Evolutionary conservation across 2,329 filamentous ascomycete genomes (phyloP), one percentile per base, ranked within the genome.

Genomic region (Colletotrichum cordylinicola): DNA sequence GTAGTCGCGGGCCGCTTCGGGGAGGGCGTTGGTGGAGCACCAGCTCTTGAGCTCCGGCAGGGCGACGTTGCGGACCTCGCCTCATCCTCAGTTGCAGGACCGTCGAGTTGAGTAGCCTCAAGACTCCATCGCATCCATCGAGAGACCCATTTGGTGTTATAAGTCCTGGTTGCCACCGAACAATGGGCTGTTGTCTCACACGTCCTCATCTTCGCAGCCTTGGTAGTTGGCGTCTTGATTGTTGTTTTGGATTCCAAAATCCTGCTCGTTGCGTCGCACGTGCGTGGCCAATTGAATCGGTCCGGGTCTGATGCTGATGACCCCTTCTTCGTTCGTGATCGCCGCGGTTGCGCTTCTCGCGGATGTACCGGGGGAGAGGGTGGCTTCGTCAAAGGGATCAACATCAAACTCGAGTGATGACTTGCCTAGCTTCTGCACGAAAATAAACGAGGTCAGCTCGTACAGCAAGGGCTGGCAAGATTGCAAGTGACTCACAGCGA

Each of bases 1-100:
- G 79, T 95, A 96, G 2, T 83, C 83, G 1, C 86, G 78, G 65
- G 89, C 82, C 9, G 94, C 86, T 81, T 96, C 95, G 0, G 94
- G 94, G 0, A 97, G 89, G 0, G 90, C 90, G 82, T 96, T 91
- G 24, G 94, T 80, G 72, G 91, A 92, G 80, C 92, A 92, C 95
- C 95, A 96, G 2, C 89, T 83, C 18, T 87, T 85, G 4, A 96
- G 86, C 15, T 81, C 69, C 0, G 94, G 94, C 1, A 95, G 78
- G 2, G 81, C 79, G 56, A 95, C 77, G 1, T 84, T 81, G 0
- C 91, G 73, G 18, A 67, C 73, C 56, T 75, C 73, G 24, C 4
- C 16, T 60, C 27, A 27, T 60, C 33, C 15, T 12, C 56, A 18
- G 8, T 60, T 31, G 4, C 18, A 60, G 8, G 29, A 12, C 56